A percentile compares a stretch with the other conserved stretches of the same genome.
Evolutionary conservation across 225 moss, liverwort and hornwort genomes (phyloP).

Genomic region (Physcomitrium patens): DNA sequence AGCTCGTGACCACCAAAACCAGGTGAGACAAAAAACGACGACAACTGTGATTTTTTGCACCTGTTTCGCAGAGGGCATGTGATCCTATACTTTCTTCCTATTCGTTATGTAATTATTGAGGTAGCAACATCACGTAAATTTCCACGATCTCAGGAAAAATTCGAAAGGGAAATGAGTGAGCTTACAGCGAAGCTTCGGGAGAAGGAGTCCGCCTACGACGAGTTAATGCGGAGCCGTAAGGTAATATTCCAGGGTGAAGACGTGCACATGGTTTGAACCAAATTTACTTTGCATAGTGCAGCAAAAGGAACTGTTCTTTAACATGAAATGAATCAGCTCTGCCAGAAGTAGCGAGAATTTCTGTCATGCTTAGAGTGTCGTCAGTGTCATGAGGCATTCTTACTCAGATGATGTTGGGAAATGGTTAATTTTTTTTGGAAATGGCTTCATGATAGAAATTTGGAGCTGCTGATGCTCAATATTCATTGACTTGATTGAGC

Average conservation of each 20-base stretch:
- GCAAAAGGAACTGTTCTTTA: neutral
- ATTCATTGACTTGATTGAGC: neutral
- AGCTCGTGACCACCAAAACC: conserved; percentile 55
- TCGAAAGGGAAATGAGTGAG: conserved; percentile 54
- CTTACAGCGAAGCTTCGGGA: conserved; percentile 57
- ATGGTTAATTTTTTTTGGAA: neutral
- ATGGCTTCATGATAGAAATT: conserved; percentile 2
- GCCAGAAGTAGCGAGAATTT: neutral
- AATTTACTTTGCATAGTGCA: neutral
- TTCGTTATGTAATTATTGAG: neutral
- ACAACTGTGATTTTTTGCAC: neutral
- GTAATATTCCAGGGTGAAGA: conserved; percentile 26
- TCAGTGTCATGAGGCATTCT: too few species aligned
- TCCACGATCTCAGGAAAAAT: conserved; percentile 44
- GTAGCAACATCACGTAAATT: neutral
- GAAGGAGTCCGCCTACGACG: conserved; percentile 62
- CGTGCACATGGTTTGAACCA: neutral
- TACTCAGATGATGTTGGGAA: neutral
- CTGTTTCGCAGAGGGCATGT: neutral
- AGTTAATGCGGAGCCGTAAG: conserved; percentile 67
- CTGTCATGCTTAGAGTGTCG: neutral
- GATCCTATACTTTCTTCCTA: neutral
- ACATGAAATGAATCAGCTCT: neutral
- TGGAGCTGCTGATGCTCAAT: neutral
- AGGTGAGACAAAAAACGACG: conserved; percentile 30